Conservation (phyloP, 305 asterid species). For the Fraxinus nigra region DNA sequence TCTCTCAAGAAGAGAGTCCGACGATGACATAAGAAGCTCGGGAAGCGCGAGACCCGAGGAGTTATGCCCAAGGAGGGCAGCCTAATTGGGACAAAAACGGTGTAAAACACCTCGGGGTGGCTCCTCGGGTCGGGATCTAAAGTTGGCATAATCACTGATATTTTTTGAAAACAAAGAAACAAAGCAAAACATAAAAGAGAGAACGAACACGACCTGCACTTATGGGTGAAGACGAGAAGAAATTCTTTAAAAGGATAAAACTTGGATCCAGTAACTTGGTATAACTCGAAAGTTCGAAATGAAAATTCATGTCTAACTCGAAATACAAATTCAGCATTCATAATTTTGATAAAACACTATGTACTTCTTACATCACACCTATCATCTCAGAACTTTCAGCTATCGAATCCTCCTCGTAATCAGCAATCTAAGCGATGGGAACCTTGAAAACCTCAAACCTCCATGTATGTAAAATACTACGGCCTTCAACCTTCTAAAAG, state of each 20-base stretch:
- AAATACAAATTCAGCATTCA: constrained; percentile 20
- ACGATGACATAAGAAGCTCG: no score
- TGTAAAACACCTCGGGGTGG: no score
- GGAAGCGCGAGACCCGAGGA: no score
- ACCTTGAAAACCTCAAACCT: neutral
- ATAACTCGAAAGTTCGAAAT: constrained; percentile 18
- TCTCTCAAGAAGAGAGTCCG: no score
- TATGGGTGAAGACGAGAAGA: neutral
- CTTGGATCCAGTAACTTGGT: constrained; percentile 8
- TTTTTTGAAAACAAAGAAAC: neutral
- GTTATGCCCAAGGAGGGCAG: no score
- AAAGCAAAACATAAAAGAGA: neutral
- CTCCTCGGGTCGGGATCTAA: no score
- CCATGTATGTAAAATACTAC: neutral
- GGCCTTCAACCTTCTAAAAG: constrained; percentile 16
- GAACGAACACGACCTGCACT: neutral
- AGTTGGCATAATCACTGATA: neutral
- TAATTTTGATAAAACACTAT: constrained; percentile 10
- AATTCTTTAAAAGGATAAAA: neutral
- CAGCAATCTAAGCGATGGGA: neutral
- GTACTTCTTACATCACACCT: constrained; percentile 20
- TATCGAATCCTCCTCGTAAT: neutral
- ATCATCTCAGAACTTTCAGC: constrained; percentile 6
- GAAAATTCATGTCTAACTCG: constrained; percentile 12
- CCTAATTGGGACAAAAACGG: no score